phyloP scores from a whole-genome alignment of 148 eudicot genomes.

The Talinum fruticosum region DNA sequence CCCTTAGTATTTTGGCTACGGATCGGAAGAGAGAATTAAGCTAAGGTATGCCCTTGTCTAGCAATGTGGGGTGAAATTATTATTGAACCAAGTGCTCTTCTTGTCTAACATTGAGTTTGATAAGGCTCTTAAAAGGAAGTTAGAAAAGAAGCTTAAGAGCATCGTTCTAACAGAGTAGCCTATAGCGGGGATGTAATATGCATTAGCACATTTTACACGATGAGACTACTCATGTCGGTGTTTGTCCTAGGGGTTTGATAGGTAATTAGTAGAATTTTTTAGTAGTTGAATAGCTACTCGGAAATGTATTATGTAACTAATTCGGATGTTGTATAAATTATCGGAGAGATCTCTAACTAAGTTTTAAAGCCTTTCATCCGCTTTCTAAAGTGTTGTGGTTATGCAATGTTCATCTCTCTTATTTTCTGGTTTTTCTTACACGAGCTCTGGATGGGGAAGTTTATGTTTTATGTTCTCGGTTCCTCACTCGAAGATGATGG shows the following conservation, averaged over 20 bases:
- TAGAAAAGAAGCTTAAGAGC: constrained; percentile 36
- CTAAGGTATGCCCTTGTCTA: constrained; percentile 56
- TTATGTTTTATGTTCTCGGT: too few species aligned
- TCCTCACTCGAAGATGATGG: too few species aligned
- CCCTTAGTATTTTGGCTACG: constrained; percentile 80
- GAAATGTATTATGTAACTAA: neutral
- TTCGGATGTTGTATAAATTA: neutral
- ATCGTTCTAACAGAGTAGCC: constrained; percentile 11
- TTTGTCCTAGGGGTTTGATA: constrained; percentile 15
- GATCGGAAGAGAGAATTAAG: constrained; percentile 71
- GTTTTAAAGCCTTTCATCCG: neutral
- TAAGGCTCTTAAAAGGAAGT: constrained; percentile 44
- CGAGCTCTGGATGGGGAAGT: too few species aligned
- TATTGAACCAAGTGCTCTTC: constrained; percentile 54
- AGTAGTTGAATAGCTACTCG: constrained; percentile 2
- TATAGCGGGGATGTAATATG: too few species aligned
- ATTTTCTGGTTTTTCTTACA: neutral
- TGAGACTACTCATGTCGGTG: neutral
- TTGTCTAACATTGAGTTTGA: constrained; percentile 48
- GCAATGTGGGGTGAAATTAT: constrained; percentile 50
- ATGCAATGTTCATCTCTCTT: neutral
- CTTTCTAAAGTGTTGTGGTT: neutral
- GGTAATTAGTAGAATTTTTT: constrained; percentile 8
- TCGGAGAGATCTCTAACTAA: neutral
- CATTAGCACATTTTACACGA: too few species aligned